A percentile compares a stretch with the other conserved stretches of the same genome.
Conservation (phyloP, 2,329 filamentous ascomycete genomes). For the Hypocrella siamensis region DNA sequence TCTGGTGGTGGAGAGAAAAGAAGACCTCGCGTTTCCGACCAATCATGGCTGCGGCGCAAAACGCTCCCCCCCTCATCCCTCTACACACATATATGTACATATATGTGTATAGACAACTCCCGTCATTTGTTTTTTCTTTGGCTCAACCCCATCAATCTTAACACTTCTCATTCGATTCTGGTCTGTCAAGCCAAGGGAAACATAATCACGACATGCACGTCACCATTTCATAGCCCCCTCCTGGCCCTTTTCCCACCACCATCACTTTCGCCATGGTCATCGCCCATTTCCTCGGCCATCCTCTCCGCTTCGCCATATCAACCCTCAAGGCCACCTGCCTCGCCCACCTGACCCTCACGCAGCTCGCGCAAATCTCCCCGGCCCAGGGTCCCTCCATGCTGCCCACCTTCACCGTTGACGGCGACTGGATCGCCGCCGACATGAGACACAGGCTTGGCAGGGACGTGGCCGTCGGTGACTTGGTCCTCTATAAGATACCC, state of each 20-base stretch:
- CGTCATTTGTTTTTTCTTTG: too few relatives aligned
- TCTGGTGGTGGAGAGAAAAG: too few relatives aligned
- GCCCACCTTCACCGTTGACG: constrained; percentile 56
- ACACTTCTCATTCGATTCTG: too few relatives aligned
- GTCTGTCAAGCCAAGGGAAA: too few relatives aligned
- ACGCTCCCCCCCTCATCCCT: too few relatives aligned
- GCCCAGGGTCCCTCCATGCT: constrained; percentile 75
- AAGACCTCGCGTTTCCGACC: too few relatives aligned
- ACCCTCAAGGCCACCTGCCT: constrained; percentile 24
- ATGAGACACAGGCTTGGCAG: constrained; percentile 55
- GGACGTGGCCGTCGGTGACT: constrained; percentile 56
- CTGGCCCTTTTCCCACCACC: neutral
- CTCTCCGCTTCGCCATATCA: constrained; percentile 18
- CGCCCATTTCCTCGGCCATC: constrained; percentile 22
- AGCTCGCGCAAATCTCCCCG: constrained; percentile 43
- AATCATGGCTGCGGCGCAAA: too few relatives aligned
- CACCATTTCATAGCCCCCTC: constrained; percentile 1
- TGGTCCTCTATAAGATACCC: constrained; percentile 68
- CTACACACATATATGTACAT: too few relatives aligned
- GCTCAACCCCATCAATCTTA: too few relatives aligned
- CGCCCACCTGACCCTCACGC: constrained; percentile 30
- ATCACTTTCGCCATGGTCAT: neutral
- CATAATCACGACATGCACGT: constrained; percentile 1
- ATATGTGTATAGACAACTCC: too few relatives aligned
- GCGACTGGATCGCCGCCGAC: constrained; percentile 55